Percentiles rank a stretch among this genome's conserved stretches.
phyloP scores from a whole-genome alignment of 2,329 filamentous ascomycete species.

The Penicillium freii region DNA sequence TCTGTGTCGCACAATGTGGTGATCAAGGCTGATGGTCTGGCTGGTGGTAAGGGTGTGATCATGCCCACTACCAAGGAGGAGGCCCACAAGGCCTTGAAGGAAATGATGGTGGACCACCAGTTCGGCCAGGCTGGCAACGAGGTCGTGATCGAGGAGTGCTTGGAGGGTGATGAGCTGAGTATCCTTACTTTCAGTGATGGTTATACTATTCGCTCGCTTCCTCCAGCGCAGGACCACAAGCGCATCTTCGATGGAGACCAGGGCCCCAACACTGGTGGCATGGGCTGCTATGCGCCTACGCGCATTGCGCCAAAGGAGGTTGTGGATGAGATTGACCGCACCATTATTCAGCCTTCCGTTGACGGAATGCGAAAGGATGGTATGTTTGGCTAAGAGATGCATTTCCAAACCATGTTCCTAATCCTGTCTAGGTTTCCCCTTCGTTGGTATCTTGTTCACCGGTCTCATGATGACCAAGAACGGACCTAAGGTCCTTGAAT shows the following conservation, averaged over 20 bases:
- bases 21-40: constrained; percentile 90
- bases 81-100: constrained; percentile 74
- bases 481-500: constrained; percentile 82
- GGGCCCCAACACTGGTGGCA: constrained; percentile 92
- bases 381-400: constrained; percentile 63
- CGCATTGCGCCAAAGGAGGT: constrained; percentile 72
- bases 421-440: constrained; percentile 37
- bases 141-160: constrained; percentile 92
- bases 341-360: constrained; percentile 85
- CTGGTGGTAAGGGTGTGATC: constrained; percentile 93
- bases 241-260: constrained; percentile 84
- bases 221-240: constrained; percentile 96
- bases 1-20: constrained; percentile 71
- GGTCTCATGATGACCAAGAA: constrained; percentile 87
- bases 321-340: constrained; percentile 73
- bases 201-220: constrained; percentile 75
- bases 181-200: constrained; percentile 92
- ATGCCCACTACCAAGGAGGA: constrained; percentile 79
- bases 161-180: constrained; percentile 87
- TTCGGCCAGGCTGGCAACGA: constrained; percentile 85
- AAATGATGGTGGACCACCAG: constrained; percentile 85
- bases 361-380: constrained; percentile 82
- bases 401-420: constrained; percentile 61
- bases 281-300: constrained; percentile 96
- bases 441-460: constrained; percentile 47